Conservation (phyloP, 305 asterid species). For the Fraxinus platypoda region DNA sequence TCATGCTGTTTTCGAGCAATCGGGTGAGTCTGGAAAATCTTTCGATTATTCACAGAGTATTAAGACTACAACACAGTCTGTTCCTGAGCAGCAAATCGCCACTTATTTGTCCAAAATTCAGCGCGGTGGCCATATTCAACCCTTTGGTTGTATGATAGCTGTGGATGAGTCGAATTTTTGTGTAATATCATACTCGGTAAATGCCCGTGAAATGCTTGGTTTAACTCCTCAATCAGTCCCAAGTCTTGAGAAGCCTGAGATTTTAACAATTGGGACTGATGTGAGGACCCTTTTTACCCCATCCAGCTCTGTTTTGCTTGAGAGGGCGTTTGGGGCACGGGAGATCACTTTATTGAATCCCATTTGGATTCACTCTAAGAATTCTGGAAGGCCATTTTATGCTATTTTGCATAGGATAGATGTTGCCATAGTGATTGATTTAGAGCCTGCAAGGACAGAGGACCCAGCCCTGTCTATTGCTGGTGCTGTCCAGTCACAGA, state of each 20-base stretch:
- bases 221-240: constrained; percentile 76
- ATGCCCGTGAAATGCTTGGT: constrained; percentile 74
- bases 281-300: constrained; percentile 62
- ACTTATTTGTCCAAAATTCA: constrained; percentile 71
- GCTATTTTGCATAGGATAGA: constrained; percentile 83
- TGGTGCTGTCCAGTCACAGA: constrained; percentile 94
- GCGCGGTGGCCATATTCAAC: constrained; percentile 77
- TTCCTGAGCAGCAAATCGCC: constrained; percentile 67
- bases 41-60: constrained; percentile 71
- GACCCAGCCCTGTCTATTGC: constrained; percentile 88
- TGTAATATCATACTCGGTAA: constrained; percentile 65
- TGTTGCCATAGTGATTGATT: constrained; percentile 77
- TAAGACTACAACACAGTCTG: constrained; percentile 35
- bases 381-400: constrained; percentile 74
- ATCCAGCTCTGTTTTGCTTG: constrained; percentile 57
- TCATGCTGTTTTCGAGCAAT: constrained; percentile 77
- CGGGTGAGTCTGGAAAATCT: constrained; percentile 72
- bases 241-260: constrained; percentile 49
- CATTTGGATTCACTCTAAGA: constrained; percentile 65
- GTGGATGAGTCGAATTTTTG: constrained; percentile 58
- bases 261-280: constrained; percentile 56
- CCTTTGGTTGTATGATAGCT: constrained; percentile 75
- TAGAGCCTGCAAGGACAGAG: constrained; percentile 85
- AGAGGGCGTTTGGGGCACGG: constrained; percentile 64
- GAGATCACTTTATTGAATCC: constrained; percentile 77